These are phyloP conservation scores for Thalassiosira ordinaria DNA, from an alignment of 352 stramenopile genomes.

Conservation along the genomic window DNA sequence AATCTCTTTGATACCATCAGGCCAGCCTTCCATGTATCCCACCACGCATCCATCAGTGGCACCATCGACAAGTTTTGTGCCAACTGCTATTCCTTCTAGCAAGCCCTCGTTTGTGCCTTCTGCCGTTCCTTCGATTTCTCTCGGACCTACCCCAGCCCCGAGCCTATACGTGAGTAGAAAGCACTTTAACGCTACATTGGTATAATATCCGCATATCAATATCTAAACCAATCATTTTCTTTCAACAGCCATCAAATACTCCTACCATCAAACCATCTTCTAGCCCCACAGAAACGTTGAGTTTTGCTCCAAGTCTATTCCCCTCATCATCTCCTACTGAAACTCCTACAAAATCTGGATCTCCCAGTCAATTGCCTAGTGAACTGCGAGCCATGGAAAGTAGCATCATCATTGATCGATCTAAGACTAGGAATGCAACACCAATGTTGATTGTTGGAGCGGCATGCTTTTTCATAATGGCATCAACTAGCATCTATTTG, in stretches of 20 bases:
- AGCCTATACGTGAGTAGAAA: constrained; percentile 13
- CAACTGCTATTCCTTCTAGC: constrained; percentile 1
- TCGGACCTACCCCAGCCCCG: constrained; percentile 3
- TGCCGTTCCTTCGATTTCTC: constrained; percentile 8
- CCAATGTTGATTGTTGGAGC: constrained; percentile 40
- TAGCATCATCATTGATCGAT: constrained; percentile 27
- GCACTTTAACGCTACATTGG: no score
- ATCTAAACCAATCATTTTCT: background rate
- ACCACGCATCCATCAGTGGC: background rate
- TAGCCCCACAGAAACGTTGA: background rate
- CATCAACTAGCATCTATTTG: constrained; percentile 34
- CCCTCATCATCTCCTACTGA: constrained; percentile 1
- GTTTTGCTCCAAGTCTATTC: background rate
- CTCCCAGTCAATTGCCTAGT: constrained; percentile 4
- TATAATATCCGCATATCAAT: background rate
- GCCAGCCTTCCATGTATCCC: constrained; percentile 7
- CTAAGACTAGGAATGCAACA: constrained; percentile 10
- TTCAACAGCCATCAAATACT: constrained; percentile 20
- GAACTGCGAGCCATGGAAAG: constrained; percentile 6
- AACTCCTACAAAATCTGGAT: constrained; percentile 12
- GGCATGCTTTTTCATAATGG: constrained; percentile 24
- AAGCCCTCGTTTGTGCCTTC: constrained; percentile 1
- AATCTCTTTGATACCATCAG: constrained; percentile 9
- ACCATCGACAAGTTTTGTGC: constrained; percentile 8
- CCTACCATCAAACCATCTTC: background rate